Conservation (phyloP, 1,284 basidiomycete genomes). For the Apiotrichum gracile region DNA sequence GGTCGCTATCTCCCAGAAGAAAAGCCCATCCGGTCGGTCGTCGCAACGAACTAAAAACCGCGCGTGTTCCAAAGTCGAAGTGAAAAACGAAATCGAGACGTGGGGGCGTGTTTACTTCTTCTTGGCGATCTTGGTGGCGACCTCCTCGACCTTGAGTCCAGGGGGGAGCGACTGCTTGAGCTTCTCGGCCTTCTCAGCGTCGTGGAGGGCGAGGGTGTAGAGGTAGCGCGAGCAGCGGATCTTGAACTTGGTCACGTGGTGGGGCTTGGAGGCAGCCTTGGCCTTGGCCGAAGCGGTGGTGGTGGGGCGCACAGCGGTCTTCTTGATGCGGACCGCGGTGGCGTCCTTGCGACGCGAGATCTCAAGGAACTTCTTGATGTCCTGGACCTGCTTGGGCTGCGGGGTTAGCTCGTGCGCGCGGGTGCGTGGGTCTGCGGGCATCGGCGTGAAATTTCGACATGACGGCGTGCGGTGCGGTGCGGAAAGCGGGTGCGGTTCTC, state of each 20-base stretch:
- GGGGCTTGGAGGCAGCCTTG: slow-evolving; percentile 55
- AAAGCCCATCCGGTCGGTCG: background rate
- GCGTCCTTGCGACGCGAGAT: slow-evolving; percentile 75
- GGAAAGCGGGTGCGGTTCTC: no score
- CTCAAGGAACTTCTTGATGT: slow-evolving; percentile 98
- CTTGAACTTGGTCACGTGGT: slow-evolving; percentile 96
- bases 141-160: slow-evolving; percentile 48
- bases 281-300: slow-evolving; percentile 40
- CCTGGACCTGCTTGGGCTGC: slow-evolving; percentile 94
- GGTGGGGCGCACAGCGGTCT: slow-evolving; percentile 57
- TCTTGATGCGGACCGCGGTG: slow-evolving; percentile 89
- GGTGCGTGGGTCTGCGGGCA: background rate
- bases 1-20: slow-evolving; percentile 3
- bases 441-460: slow-evolving; percentile 1
- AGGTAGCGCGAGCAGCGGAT: slow-evolving; percentile 95
- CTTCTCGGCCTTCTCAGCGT: slow-evolving; percentile 98
- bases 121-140: slow-evolving; percentile 45
- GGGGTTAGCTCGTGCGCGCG: background rate
- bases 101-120: slow-evolving; percentile 42
- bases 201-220: slow-evolving; percentile 92
- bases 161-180: slow-evolving; percentile 92
- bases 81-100: background rate
- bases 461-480: no score
- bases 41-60: background rate
- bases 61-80: background rate